Evolutionary conservation across 176 grass and related monocot genomes (phyloP), one percentile per base, ranked within the genome.

Genomic region (Pontederia crassipes): DNA sequence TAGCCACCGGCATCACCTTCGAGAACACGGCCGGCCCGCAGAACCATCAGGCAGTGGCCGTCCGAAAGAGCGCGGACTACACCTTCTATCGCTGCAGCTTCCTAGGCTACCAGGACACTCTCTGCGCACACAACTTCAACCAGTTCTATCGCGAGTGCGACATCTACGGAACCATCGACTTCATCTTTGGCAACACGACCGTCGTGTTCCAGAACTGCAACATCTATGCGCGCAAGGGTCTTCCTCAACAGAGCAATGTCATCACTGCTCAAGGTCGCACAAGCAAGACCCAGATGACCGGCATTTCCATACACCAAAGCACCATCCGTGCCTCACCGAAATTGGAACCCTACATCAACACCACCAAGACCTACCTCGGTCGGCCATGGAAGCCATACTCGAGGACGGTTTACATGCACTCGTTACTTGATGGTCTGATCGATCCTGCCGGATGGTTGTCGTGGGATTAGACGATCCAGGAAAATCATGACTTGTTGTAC

Each of bases 111-210:
- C 84, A 88, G 80, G 84, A 88, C 57, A 88, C 84, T 11, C 84
- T 88, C 20, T 83, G 84, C 68, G 81, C 69, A 35, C 77, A 84
- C 58, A 72, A 81, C 4, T 71, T 77, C 69, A 15, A 45, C 16
- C 85, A 89, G 6, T 89, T 89, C 74, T 89, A 84, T 66, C 81
- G 81, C 67, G 78, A 81, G 51, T 89, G 85, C 49, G 75, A 65
- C 58, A 67, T 89, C 55, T 58, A 72, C 0, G 85, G 85, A 2
- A 89, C 85, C 15, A 67, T 84, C 45, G 85, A 89, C 50, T 84
- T 89, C 28, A 16, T 89, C 1, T 84, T 89, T 48, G 81, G 85
- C 18, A 75, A 89, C 78, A 81, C 81, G 0, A 77, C 70, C 8
- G 77, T 81, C 0, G 77, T 89, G 8, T 89, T 89, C 70, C 85